These are phyloP conservation scores for Pseudopithomyces maydicus DNA, from an alignment of 2,329 filamentous ascomycete genomes.

Conservation along the genomic window DNA sequence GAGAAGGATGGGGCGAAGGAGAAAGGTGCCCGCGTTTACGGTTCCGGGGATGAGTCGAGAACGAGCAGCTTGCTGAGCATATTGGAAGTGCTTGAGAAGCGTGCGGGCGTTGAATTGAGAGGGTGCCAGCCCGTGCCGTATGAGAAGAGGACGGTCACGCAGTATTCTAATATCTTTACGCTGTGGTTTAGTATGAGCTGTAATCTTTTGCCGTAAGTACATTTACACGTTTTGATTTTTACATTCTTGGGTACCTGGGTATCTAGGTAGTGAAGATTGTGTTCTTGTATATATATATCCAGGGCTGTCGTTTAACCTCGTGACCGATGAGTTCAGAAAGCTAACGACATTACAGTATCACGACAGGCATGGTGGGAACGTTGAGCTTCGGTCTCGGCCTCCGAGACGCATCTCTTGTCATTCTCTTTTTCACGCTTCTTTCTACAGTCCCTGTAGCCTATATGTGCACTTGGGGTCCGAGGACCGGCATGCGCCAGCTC, in stretches of 20 bases:
- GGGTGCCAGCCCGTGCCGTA: slow-evolving; percentile 63
- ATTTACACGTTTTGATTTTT: too few species aligned
- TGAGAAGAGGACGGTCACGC: slow-evolving; percentile 59
- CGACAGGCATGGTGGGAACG: slow-evolving; percentile 68
- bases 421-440: slow-evolving; percentile 67
- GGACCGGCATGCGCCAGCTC: slow-evolving; percentile 69
- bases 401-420: slow-evolving; percentile 62
- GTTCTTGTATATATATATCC: too few species aligned
- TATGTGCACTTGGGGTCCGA: slow-evolving; percentile 63
- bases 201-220: slow-evolving; percentile 59
- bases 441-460: slow-evolving; percentile 61
- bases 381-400: slow-evolving; percentile 60
- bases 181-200: slow-evolving; percentile 65
- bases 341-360: slow-evolving; percentile 49
- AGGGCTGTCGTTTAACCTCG: too few species aligned
- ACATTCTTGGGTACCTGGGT: too few species aligned
- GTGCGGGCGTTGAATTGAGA: slow-evolving; percentile 38
- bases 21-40: background rate
- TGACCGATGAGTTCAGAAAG: background rate
- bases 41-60: background rate
- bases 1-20: background rate
- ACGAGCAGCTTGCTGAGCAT: slow-evolving; percentile 1
- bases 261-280: too few species aligned
- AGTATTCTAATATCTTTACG: slow-evolving; percentile 63
- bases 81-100: slow-evolving; percentile 3